Evolutionary conservation across 305 asterid genomes (phyloP).

Genomic region (Withania somnifera): DNA sequence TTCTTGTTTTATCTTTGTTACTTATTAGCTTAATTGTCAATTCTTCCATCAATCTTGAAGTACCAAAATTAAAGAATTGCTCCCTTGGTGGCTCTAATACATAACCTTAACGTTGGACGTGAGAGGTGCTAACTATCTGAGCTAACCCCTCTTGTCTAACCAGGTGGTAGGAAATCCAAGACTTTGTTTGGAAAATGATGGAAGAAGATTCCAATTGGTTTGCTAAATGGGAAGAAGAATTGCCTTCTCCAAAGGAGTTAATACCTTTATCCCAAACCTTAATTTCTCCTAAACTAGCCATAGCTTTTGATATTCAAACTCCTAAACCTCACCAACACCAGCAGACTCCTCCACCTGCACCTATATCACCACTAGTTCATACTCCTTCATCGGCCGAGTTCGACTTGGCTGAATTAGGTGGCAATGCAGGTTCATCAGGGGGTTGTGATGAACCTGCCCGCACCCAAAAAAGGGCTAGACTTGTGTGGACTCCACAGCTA

Average conservation of each 20-base stretch:
- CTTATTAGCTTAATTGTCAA: background rate
- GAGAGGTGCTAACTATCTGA: too few species aligned
- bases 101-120: too few species aligned
- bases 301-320: constrained; percentile 42
- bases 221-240: constrained; percentile 55
- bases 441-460: constrained; percentile 52
- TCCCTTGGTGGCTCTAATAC: too few species aligned
- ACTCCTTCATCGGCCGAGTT: constrained; percentile 23
- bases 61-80: background rate
- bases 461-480: constrained; percentile 58
- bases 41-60: background rate
- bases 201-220: constrained; percentile 67
- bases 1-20: background rate
- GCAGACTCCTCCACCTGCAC: too few species aligned
- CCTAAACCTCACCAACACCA: too few species aligned
- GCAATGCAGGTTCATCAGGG: background rate
- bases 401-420: constrained; percentile 16
- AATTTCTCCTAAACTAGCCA: constrained; percentile 49
- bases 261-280: constrained; percentile 60
- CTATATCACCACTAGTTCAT: constrained; percentile 11
- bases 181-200: constrained; percentile 23
- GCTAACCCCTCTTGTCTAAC: too few species aligned
- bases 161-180: background rate
- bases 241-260: constrained; percentile 55
- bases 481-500: constrained; percentile 79